These are phyloP conservation scores for Ustilago nuda DNA, from an alignment of 1,284 basidiomycete species.

Conservation along the genomic window DNA sequence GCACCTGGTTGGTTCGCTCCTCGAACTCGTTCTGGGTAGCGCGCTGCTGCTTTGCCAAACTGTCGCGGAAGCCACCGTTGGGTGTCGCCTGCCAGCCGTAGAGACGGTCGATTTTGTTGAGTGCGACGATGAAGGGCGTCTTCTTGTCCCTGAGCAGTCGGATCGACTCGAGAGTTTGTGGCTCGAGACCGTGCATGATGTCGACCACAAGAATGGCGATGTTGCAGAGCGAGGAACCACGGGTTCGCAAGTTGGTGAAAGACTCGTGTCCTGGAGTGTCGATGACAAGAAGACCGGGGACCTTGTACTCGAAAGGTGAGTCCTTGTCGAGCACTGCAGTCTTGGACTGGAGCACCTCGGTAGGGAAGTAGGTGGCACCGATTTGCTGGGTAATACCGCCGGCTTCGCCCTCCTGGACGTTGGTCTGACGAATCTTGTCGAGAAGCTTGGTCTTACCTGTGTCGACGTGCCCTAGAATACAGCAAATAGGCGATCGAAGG, in stretches of 20 bases:
- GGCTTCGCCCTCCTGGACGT: constrained; percentile 99
- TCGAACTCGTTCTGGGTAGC: constrained; percentile 92
- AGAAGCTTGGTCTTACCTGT: constrained; percentile 98
- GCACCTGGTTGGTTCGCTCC: constrained; percentile 85
- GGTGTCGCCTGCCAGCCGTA: constrained; percentile 94
- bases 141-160: constrained; percentile 91
- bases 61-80: constrained; percentile 91
- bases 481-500: constrained; percentile 95
- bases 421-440: constrained; percentile 99
- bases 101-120: constrained; percentile 99
- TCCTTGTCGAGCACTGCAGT: constrained; percentile 90
- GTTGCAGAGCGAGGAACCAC: constrained; percentile 97
- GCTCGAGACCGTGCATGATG: constrained; percentile 99
- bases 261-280: constrained; percentile 99
- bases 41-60: constrained; percentile 84
- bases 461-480: constrained; percentile 99
- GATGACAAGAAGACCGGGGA: constrained; percentile 95
- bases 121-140: constrained; percentile 98
- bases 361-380: constrained; percentile 99
- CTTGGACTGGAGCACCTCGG: constrained; percentile 93
- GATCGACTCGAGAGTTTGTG: constrained; percentile 95
- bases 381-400: constrained; percentile 99
- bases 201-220: constrained; percentile 99
- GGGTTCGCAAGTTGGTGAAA: constrained; percentile 95
- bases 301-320: constrained; percentile 88